phyloP scores from a whole-genome alignment of 305 asterid species.

The Solanum hybrid region DNA sequence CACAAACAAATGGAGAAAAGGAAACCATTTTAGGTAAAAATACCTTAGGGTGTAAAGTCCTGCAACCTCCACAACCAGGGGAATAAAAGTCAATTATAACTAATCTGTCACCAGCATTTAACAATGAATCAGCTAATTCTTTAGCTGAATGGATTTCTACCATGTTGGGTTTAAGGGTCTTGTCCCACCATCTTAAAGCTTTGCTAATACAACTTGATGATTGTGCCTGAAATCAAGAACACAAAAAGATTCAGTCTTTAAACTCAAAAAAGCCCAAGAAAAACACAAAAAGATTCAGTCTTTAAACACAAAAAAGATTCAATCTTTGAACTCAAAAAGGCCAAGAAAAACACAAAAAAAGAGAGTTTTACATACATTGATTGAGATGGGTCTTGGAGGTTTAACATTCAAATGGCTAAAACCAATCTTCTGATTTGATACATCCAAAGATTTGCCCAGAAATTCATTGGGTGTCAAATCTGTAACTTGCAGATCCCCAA shows the following conservation, averaged over 20 bases:
- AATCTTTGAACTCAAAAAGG: background rate
- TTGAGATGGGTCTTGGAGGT: slow-evolving; percentile 8
- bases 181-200: slow-evolving; percentile 84
- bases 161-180: slow-evolving; percentile 67
- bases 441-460: slow-evolving; percentile 5
- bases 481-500: background rate
- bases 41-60: slow-evolving; percentile 79
- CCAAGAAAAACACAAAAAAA: background rate
- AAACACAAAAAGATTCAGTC: background rate
- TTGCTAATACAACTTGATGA: slow-evolving; percentile 33
- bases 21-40: background rate
- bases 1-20: background rate
- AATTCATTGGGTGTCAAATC: slow-evolving; percentile 7
- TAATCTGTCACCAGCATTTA: slow-evolving; percentile 64
- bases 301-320: background rate
- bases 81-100: slow-evolving; percentile 72
- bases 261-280: background rate
- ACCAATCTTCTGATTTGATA: slow-evolving; percentile 27
- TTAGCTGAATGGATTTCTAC: slow-evolving; percentile 62
- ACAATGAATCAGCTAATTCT: slow-evolving; percentile 51
- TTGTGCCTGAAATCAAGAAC: slow-evolving; percentile 37
- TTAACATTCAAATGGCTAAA: slow-evolving; percentile 17
- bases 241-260: background rate
- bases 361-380: background rate
- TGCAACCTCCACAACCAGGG: slow-evolving; percentile 95